Base-by-base conservation (phyloP, 2,329 filamentous ascomycete genomes). In the Thielaviopsis punctulata region DNA sequence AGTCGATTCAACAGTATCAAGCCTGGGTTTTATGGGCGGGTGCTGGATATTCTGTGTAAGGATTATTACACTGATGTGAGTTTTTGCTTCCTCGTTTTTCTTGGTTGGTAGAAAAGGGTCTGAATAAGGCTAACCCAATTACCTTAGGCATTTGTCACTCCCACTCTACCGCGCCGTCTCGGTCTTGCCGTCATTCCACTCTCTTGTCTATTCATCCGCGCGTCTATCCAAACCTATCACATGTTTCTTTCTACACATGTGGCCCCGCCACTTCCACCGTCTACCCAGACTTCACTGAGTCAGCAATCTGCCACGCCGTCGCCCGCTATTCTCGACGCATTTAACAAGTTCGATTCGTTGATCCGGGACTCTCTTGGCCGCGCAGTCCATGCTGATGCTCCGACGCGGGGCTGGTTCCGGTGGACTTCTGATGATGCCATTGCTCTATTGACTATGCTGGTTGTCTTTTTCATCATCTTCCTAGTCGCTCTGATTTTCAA, bases 1-100 rank as follows among this genome's bases (percentile, higher is more conserved):
- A 89, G 82, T 63, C 98, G 98, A 63, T 98, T 98, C 70, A 98
- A 98, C 72, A 95, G 94, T 60, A 88, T 89, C 59, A 90, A 92
- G 57, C 92, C 92, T 2, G 79, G 77, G 6, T 84, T 98, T 52
- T 98, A 98, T 64, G 77, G 80, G 50, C 80, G 88, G 22, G 95
- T 92, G 62, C 75, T 96, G 15, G 93, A 98, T 62, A 86, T 98
- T 4, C 70, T 98, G 7, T 89, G 88, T 58, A 96, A 96, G 65
- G 92, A 98, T 64, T 98, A 98, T 67, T 98, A 98, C 63, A 90
- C 88, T 1, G 90, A 95, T 63, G 83, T 84, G 63, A 66, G 79
- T 64, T 3, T 41, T 27, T 13, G n/a, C n/a, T n/a, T n/a, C n/a
- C n/a, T n/a, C n/a, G n/a, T n/a, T n/a, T n/a, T n/a, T n/a, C n/a